phyloP scores from a whole-genome alignment of 352 stramenopile species.

The Globisporangium perplexum region DNA sequence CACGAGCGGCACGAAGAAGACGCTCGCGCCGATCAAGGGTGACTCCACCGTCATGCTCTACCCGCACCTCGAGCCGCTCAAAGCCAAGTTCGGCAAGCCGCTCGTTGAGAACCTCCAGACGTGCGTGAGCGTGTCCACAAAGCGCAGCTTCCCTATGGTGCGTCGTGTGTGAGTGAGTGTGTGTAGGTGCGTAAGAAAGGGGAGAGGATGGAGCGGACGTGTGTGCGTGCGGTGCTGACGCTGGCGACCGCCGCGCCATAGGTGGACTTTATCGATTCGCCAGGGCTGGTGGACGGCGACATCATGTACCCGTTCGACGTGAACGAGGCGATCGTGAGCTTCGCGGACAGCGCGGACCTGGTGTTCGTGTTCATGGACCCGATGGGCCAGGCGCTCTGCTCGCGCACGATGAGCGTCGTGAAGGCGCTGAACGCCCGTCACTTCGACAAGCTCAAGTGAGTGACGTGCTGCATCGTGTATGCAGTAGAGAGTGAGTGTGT shows the following conservation, averaged over 20 bases:
- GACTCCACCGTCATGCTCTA: constrained; percentile 59
- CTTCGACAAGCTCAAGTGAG: constrained; percentile 41
- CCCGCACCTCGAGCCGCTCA: constrained; percentile 42
- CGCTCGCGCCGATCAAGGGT: constrained; percentile 53
- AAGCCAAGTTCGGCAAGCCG: constrained; percentile 49
- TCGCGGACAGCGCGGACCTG: constrained; percentile 48
- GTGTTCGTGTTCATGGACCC: constrained; percentile 71
- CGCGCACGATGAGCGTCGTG: constrained; percentile 68
- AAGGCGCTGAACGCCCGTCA: constrained; percentile 44
- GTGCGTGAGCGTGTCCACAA: constrained; percentile 49
- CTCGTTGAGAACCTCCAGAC: constrained; percentile 58
- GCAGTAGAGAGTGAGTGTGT: no score
- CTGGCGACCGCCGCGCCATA: background rate
- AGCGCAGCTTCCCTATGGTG: constrained; percentile 39
- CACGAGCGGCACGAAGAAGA: constrained; percentile 49
- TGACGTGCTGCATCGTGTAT: background rate
- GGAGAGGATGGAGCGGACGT: no score
- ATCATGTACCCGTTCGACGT: constrained; percentile 69
- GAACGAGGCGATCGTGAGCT: constrained; percentile 47
- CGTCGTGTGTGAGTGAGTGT: background rate
- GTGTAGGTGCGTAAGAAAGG: no score
- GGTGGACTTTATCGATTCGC: constrained; percentile 73
- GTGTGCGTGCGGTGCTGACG: no score
- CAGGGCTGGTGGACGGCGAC: constrained; percentile 59
- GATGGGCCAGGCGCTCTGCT: constrained; percentile 57